Conservation (phyloP, 441 rosid genomes). For the Heliophila coronopifolia region DNA sequence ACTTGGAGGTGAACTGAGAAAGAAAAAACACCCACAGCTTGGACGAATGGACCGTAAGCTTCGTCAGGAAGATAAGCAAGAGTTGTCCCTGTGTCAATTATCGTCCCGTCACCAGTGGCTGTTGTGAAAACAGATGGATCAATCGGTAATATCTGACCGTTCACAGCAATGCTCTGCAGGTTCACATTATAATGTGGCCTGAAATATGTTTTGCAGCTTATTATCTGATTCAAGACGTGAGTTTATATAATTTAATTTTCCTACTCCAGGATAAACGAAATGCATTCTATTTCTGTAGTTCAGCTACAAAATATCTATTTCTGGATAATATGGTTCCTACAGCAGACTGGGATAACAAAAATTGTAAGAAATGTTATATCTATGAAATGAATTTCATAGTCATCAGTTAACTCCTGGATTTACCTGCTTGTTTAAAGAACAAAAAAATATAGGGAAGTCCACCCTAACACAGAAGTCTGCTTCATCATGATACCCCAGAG, state of each 20-base stretch:
- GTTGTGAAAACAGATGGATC: slow-evolving; percentile 63
- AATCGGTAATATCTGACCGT: slow-evolving; percentile 48
- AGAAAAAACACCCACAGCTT: slow-evolving; percentile 49
- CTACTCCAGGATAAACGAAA: slow-evolving; percentile 16
- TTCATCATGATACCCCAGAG: neutral
- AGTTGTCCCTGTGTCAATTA: slow-evolving; percentile 84
- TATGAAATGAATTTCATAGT: neutral
- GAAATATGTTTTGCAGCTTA: slow-evolving; percentile 31
- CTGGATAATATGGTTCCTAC: slow-evolving; percentile 1
- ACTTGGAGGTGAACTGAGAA: neutral
- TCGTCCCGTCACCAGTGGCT: slow-evolving; percentile 65
- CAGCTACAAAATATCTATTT: neutral
- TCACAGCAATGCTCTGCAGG: slow-evolving; percentile 74
- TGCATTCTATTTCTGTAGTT: slow-evolving; percentile 3
- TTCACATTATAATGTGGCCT: slow-evolving; percentile 88
- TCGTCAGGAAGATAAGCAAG: slow-evolving; percentile 74
- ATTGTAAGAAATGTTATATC: neutral
- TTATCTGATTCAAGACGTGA: slow-evolving; percentile 31
- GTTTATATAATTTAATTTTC: slow-evolving; percentile 9
- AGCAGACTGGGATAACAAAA: neutral
- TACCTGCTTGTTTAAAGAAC: neutral
- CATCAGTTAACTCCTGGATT: neutral
- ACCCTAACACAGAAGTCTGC: neutral
- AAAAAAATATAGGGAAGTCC: neutral
- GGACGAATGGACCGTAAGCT: slow-evolving; percentile 55